Evolutionary conservation across 2,329 filamentous ascomycete genomes (phyloP).

Genomic region (Talaromyces sp.): DNA sequence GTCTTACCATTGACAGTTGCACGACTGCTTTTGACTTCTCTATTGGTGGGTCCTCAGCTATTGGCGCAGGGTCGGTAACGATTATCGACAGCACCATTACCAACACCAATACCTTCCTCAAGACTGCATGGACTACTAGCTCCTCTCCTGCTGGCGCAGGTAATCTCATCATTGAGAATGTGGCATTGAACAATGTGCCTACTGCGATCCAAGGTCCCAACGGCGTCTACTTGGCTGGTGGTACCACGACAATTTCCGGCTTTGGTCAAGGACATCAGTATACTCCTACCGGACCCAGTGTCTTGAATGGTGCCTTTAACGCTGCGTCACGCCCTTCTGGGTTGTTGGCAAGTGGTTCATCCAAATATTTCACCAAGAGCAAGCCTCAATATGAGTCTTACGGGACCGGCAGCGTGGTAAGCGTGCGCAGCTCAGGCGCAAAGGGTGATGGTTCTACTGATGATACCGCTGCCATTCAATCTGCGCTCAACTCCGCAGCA

Average conservation of each 20-base stretch:
- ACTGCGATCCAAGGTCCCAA: slow-evolving; percentile 41
- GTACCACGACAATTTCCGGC: slow-evolving; percentile 35
- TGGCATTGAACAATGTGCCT: slow-evolving; percentile 50
- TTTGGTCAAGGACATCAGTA: slow-evolving; percentile 47
- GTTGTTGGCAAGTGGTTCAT: slow-evolving; percentile 42
- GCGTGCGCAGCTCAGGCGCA: slow-evolving; percentile 42
- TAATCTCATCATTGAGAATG: slow-evolving; percentile 56
- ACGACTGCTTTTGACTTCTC: slow-evolving; percentile 51
- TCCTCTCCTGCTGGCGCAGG: slow-evolving; percentile 46
- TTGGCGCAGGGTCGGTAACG: slow-evolving; percentile 54
- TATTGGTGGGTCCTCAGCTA: slow-evolving; percentile 38
- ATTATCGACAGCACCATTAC: slow-evolving; percentile 56
- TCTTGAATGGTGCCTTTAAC: slow-evolving; percentile 43
- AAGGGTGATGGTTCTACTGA: slow-evolving; percentile 56
- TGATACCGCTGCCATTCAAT: slow-evolving; percentile 59
- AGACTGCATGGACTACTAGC: slow-evolving; percentile 42
- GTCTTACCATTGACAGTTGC: slow-evolving; percentile 52
- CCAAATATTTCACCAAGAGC: slow-evolving; percentile 44
- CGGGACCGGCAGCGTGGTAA: slow-evolving; percentile 40
- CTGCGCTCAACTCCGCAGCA: slow-evolving; percentile 52
- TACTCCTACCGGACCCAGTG: slow-evolving; percentile 42
- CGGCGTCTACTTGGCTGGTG: slow-evolving; percentile 35
- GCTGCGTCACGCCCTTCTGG: slow-evolving; percentile 42
- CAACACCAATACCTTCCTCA: slow-evolving; percentile 50
- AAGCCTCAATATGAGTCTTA: slow-evolving; percentile 54